phyloP scores from a whole-genome alignment of 2,329 filamentous ascomycete genomes.

The Neofusicoccum sp. region DNA sequence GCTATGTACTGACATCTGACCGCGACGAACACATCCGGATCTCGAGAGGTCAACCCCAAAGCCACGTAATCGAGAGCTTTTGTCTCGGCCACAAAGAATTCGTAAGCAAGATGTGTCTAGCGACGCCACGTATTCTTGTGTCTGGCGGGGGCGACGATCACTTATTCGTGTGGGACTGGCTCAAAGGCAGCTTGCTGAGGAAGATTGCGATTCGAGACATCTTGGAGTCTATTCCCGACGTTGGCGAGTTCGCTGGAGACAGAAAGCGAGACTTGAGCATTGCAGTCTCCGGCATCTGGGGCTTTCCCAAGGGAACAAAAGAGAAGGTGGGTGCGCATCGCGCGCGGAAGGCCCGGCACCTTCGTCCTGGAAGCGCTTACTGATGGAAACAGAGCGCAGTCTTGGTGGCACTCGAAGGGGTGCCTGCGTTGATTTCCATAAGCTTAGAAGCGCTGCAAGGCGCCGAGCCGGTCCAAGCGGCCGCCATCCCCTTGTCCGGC shows the following conservation, averaged over 20 bases:
- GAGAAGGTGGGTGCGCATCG: conserved; percentile 39
- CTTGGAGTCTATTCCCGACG: conserved; percentile 1
- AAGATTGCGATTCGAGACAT: conserved; percentile 46
- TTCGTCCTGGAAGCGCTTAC: background rate
- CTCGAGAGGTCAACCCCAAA: conserved; percentile 75
- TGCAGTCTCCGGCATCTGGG: conserved; percentile 55
- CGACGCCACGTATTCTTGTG: conserved; percentile 64
- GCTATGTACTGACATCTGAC: conserved; percentile 66
- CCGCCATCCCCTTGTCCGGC: conserved; percentile 54
- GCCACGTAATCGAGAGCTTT: conserved; percentile 84
- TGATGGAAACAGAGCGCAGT: conserved; percentile 25
- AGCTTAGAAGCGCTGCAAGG: conserved; percentile 51
- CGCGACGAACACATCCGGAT: conserved; percentile 84
- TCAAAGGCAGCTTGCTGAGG: conserved; percentile 52
- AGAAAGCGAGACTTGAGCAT: conserved; percentile 33
- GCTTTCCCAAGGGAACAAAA: conserved; percentile 23
- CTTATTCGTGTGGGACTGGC: conserved; percentile 83
- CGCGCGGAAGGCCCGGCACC: conserved; percentile 25
- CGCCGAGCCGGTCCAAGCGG: conserved; percentile 30
- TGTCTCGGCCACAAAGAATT: conserved; percentile 89
- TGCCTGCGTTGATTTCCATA: conserved; percentile 66
- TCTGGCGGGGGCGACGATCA: conserved; percentile 84
- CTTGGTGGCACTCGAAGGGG: conserved; percentile 43
- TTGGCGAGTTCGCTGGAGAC: conserved; percentile 9
- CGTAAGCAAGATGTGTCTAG: conserved; percentile 71